These are phyloP conservation scores for Chaetomiaceae sp. DNA, from an alignment of 2,329 filamentous ascomycete genomes.

Conservation along the genomic window DNA sequence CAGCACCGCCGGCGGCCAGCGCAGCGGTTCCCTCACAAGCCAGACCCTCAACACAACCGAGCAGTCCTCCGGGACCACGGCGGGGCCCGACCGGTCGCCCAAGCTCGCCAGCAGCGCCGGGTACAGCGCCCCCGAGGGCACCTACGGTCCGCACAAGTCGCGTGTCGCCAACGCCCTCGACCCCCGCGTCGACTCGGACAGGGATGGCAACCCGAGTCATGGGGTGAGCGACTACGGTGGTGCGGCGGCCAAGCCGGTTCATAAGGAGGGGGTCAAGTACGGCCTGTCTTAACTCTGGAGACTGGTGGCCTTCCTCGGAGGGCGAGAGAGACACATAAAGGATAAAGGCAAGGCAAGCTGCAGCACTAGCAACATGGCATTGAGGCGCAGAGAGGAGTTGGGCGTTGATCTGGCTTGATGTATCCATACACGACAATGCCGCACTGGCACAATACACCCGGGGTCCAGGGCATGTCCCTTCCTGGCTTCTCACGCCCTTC, in stretches of 20 bases:
- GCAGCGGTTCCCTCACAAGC: not conserved
- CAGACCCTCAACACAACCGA: not conserved
- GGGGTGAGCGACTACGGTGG: conserved; percentile 4
- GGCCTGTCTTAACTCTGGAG: conserved; percentile 6
- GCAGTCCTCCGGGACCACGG: not conserved
- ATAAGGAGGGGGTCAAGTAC: conserved; percentile 13
- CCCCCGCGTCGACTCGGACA: conserved; percentile 8
- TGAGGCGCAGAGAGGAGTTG: too few relatives aligned
- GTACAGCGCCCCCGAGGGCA: conserved; percentile 12
- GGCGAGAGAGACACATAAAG: too few relatives aligned
- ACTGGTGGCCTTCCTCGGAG: too few relatives aligned
- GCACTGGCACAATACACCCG: too few relatives aligned
- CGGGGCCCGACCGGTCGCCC: not conserved
- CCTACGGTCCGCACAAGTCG: conserved; percentile 15
- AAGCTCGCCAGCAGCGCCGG: conserved; percentile 6
- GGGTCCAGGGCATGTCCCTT: too few relatives aligned
- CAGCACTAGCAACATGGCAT: too few relatives aligned
- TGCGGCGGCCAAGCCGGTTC: conserved; percentile 10
- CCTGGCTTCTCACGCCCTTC: too few relatives aligned
- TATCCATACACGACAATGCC: too few relatives aligned
- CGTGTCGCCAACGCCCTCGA: conserved; percentile 15
- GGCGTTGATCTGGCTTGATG: not conserved
- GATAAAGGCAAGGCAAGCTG: too few relatives aligned
- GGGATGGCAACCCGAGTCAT: not conserved
- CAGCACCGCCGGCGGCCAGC: not conserved